Evolutionary conservation across 2,329 filamentous ascomycete genomes (phyloP).

Genomic region (Fonsecaea erecta): DNA sequence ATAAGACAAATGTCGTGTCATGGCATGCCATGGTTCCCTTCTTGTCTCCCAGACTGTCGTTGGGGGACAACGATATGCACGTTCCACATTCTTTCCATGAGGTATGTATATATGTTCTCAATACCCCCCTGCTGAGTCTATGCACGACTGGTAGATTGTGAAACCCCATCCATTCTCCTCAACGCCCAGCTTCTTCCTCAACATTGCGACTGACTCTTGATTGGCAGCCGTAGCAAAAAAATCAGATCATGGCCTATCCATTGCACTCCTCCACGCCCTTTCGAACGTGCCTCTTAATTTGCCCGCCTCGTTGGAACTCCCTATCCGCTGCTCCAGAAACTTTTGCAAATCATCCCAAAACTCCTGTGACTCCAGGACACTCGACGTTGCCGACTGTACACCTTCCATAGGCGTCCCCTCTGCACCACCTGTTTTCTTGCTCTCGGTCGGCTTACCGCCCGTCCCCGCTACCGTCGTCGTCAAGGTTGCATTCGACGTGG

Average conservation of each 20-base stretch:
- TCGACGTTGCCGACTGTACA: conserved; percentile 40
- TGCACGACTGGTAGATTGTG: no score
- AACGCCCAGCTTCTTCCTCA: not conserved
- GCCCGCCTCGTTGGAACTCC: conserved; percentile 69
- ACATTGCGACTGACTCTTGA: not conserved
- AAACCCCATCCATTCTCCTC: not conserved
- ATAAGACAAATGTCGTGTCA: no score
- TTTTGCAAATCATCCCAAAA: conserved; percentile 88
- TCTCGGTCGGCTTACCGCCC: conserved; percentile 48
- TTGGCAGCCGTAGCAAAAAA: no score
- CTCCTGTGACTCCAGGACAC: conserved; percentile 64
- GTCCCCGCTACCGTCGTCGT: conserved; percentile 41
- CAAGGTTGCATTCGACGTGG: not conserved
- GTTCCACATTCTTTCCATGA: not conserved
- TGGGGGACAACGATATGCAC: no score
- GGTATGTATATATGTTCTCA: no score
- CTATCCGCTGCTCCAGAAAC: conserved; percentile 78
- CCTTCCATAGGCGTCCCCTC: conserved; percentile 40
- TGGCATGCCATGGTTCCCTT: no score
- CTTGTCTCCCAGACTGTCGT: no score
- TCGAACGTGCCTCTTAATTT: conserved; percentile 71
- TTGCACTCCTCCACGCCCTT: conserved; percentile 64
- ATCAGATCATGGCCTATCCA: conserved; percentile 23
- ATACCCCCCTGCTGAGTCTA: no score
- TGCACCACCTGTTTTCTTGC: conserved; percentile 46